These are phyloP conservation scores for Acanthamoeba divionensis DNA, from an alignment of 208 protist species.

Conservation along the genomic window DNA sequence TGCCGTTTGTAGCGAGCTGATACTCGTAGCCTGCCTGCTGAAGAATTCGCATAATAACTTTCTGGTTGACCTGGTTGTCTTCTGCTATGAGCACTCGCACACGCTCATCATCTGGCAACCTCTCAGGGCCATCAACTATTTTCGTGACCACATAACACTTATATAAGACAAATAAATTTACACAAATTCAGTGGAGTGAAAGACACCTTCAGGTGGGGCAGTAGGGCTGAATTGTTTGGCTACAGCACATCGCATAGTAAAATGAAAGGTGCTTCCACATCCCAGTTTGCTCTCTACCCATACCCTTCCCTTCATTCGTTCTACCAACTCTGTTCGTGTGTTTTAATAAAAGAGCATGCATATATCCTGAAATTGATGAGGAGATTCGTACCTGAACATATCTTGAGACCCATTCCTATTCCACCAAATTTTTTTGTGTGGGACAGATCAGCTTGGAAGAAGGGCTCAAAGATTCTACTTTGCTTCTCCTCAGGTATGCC, in stretches of 20 bases:
- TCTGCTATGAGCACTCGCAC: neutral
- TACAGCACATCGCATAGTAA: neutral
- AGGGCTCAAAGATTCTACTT: constrained; percentile 12
- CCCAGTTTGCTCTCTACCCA: neutral
- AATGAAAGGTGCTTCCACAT: neutral
- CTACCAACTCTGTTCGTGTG: neutral
- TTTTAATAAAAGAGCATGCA: neutral
- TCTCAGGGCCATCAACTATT: neutral
- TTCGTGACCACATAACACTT: neutral
- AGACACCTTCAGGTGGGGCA: neutral
- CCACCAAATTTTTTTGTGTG: constrained; percentile 32
- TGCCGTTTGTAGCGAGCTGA: neutral
- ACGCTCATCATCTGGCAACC: neutral
- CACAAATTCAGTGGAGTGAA: neutral
- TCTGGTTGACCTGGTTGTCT: constrained; percentile 21
- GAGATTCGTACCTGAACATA: neutral
- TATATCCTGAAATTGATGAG: no score
- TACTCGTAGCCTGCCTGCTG: neutral
- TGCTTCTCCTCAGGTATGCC: neutral
- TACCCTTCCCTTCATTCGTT: neutral
- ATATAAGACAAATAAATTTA: neutral
- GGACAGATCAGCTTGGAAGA: constrained; percentile 21
- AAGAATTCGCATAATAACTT: neutral
- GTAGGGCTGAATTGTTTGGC: neutral
- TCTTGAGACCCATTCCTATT: constrained; percentile 37